Evolutionary conservation across 768 basidiomycete genomes (phyloP).

Genomic region (Hebeloma cylindrosporum): DNA sequence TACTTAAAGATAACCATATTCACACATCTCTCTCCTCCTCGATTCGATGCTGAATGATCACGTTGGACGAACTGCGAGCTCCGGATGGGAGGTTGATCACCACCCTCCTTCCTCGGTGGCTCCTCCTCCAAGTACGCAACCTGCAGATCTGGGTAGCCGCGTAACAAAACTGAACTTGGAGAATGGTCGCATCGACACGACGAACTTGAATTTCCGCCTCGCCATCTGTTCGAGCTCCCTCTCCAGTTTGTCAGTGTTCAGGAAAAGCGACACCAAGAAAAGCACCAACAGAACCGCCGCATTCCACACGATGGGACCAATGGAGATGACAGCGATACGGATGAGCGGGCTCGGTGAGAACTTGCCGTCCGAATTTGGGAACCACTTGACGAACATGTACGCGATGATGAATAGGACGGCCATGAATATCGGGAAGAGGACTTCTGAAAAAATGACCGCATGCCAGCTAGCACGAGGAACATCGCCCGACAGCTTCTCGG

Average conservation of each 20-base stretch:
- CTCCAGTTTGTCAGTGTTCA: constrained; percentile 92
- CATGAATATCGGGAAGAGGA: constrained; percentile 83
- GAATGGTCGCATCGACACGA: constrained; percentile 99
- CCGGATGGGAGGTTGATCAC: too few relatives aligned
- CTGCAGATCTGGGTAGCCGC: constrained; percentile 97
- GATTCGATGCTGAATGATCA: too few relatives aligned
- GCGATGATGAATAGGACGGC: constrained; percentile 84
- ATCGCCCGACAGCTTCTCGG: constrained; percentile 95
- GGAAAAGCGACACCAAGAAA: constrained; percentile 89
- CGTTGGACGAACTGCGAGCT: too few relatives aligned
- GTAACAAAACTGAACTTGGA: constrained; percentile 97
- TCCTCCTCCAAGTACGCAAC: constrained; percentile 99
- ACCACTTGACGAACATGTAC: constrained; percentile 92
- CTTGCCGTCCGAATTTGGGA: constrained; percentile 61
- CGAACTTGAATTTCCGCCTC: constrained; percentile 97
- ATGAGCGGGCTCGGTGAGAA: constrained; percentile 82
- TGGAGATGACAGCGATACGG: constrained; percentile 87
- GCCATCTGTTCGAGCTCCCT: constrained; percentile 97
- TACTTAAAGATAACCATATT: too few relatives aligned
- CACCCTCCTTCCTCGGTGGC: constrained; percentile 88
- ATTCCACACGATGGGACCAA: constrained; percentile 97
- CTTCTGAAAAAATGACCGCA: constrained; percentile 83
- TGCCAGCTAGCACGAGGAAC: constrained; percentile 93
- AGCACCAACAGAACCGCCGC: constrained; percentile 82
- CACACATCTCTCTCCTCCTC: too few relatives aligned